Percentiles rank a stretch among this genome's conserved stretches.
Conservation (phyloP, 768 basidiomycete genomes). For the Austroboletus festivus region DNA sequence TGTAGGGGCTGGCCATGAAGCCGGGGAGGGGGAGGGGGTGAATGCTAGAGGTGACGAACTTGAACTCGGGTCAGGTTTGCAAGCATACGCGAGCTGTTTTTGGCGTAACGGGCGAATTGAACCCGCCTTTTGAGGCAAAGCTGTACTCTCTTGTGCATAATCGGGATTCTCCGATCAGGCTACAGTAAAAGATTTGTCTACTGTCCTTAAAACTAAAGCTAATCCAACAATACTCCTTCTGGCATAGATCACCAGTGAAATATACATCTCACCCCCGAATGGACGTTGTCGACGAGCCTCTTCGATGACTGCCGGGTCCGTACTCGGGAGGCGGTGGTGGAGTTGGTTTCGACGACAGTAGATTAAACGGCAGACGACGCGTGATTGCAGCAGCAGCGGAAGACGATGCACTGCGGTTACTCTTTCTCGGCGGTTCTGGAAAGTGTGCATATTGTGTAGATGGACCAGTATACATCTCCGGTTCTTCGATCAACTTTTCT, state of each 20-base stretch:
- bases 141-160: not conserved
- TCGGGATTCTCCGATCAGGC: constrained; percentile 29
- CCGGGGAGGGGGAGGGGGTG: not conserved
- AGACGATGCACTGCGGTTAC: constrained; percentile 34
- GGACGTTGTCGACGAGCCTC: constrained; percentile 42
- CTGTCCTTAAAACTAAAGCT: constrained; percentile 20
- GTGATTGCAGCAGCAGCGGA: constrained; percentile 48
- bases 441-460: constrained; percentile 69
- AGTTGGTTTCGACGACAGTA: constrained; percentile 56
- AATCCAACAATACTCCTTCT: constrained; percentile 25
- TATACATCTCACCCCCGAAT: constrained; percentile 29
- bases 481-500: constrained; percentile 41
- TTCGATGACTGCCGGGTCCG: constrained; percentile 34
- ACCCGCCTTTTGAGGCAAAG: constrained; percentile 16
- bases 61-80: constrained; percentile 1
- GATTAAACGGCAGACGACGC: constrained; percentile 66
- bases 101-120: not conserved
- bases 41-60: constrained; percentile 1
- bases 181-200: too few relatives aligned
- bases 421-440: constrained; percentile 59
- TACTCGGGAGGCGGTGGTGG: constrained; percentile 32
- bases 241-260: constrained; percentile 4
- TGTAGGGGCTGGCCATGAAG: constrained; percentile 60
- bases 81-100: constrained; percentile 10
- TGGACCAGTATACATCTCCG: constrained; percentile 58